Percentiles rank a stretch among this genome's conserved stretches.
phyloP scores from a whole-genome alignment of 2,329 filamentous ascomycete genomes.

The Rhynchosporium secalis region DNA sequence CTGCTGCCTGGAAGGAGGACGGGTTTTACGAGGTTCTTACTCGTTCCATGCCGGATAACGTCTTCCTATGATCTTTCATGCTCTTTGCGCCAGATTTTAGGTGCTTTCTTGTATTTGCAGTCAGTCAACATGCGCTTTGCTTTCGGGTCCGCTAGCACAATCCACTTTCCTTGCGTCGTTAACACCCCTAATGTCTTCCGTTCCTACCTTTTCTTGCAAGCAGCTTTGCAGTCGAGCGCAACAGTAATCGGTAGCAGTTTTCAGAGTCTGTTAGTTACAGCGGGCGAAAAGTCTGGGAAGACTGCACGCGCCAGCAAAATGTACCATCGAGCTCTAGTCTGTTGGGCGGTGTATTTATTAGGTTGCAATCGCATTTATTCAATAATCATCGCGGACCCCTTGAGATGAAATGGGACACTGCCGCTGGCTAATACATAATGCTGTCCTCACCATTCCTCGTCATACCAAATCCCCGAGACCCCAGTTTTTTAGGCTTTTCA shows the following conservation, averaged over 20 bases:
- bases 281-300: neutral
- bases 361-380: neutral
- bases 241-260: neutral
- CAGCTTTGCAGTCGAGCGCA: neutral
- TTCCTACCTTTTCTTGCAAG: neutral
- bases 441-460: neutral
- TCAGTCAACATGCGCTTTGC: neutral
- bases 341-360: neutral
- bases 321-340: slow-evolving; percentile 10
- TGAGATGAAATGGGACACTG: neutral
- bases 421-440: neutral
- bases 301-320: neutral
- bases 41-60: neutral
- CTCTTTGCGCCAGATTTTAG: neutral
- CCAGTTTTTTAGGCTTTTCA: no score
- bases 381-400: neutral
- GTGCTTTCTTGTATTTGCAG: neutral
- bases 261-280: neutral
- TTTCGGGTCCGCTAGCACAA: neutral
- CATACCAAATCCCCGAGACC: no score
- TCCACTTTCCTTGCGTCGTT: neutral
- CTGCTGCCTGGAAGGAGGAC: slow-evolving; percentile 4
- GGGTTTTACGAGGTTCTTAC: neutral
- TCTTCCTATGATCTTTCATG: neutral
- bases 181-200: slow-evolving; percentile 1